These are phyloP conservation scores for Venustampulla echinocandica DNA, from an alignment of 495 filamentous ascomycete species.

Conservation along the genomic window DNA sequence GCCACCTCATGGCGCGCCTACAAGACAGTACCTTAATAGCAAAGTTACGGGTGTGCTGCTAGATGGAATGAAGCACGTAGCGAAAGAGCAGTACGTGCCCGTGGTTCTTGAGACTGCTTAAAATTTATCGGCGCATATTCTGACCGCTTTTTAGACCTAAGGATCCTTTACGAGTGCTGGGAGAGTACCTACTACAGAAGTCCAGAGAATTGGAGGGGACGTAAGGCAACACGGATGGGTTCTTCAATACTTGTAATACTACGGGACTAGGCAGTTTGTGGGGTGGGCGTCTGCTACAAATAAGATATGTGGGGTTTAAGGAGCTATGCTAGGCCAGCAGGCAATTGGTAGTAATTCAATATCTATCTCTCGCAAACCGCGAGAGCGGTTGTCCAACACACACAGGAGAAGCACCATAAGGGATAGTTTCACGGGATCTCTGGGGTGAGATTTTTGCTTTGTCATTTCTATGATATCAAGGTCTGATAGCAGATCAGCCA, in stretches of 20 bases:
- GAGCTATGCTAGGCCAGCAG: too few relatives aligned
- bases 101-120: neutral
- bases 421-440: conserved; percentile 4
- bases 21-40: conserved; percentile 80
- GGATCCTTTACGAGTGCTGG: conserved; percentile 76
- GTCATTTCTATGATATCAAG: conserved; percentile 15
- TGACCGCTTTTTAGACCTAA: conserved; percentile 45
- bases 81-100: conserved; percentile 65
- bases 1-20: conserved; percentile 68
- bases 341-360: too few relatives aligned
- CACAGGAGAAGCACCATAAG: too few relatives aligned
- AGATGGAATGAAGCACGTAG: conserved; percentile 87
- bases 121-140: conserved; percentile 7
- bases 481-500: conserved; percentile 11
- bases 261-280: too few relatives aligned
- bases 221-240: neutral
- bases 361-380: too few relatives aligned
- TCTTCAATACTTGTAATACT: too few relatives aligned
- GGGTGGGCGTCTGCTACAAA: too few relatives aligned
- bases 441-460: conserved; percentile 16
- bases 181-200: conserved; percentile 76
- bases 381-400: too few relatives aligned
- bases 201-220: conserved; percentile 62
- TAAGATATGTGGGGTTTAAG: too few relatives aligned
- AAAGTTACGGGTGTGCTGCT: conserved; percentile 77